Evolutionary conservation across 805 yeast species (phyloP), one percentile per base, ranked within the genome.

Genomic region (Kodamaea leandrae): DNA sequence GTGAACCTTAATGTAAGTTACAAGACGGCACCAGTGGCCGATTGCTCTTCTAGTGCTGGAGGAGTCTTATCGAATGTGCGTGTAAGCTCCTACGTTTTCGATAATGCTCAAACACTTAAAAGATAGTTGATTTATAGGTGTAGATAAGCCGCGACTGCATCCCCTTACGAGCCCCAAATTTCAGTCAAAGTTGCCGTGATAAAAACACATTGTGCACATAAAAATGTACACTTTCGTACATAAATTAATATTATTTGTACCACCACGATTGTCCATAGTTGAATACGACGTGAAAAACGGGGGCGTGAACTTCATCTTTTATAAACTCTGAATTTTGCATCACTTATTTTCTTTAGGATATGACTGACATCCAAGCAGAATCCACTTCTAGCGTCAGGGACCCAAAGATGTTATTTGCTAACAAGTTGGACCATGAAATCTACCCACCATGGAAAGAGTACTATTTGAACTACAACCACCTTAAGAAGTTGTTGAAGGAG

Each of bases 371-470:
- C 14, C 33, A 15, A 17, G 33, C 21, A 20, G 27, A 34, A 4
- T 24, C 18, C 13, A 16, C 28, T n/a, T 5, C 26, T n/a, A 16
- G 6, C 24, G 28, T 10, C 18, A 38, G 41, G 32, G 41, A 38
- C 9, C 29, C 42, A 10, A 57, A 53, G 35, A 89, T 93, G 98
- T 66, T 91, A 41, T 91, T 91, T 57, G 95, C 95, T 39, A 86
- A 78, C 37, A 87, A 86, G 57, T 72, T 91, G 42, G 82, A 83
- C 40, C 80, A 78, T 49, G 97, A 90, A 60, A 78, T 80, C 25
- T 88, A 85, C 63, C 80, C 80, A 34, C 96, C 97, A 1, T 91
- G 99, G 99, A 83, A 78, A 60, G 76, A 74, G 23, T 73, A 80
- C 55, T 86, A 85, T 57, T 73, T 86, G 45, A 68, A 77, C 55